Conservation (phyloP, 176 grass and related monocot genomes). For the Oryza glumipatula region DNA sequence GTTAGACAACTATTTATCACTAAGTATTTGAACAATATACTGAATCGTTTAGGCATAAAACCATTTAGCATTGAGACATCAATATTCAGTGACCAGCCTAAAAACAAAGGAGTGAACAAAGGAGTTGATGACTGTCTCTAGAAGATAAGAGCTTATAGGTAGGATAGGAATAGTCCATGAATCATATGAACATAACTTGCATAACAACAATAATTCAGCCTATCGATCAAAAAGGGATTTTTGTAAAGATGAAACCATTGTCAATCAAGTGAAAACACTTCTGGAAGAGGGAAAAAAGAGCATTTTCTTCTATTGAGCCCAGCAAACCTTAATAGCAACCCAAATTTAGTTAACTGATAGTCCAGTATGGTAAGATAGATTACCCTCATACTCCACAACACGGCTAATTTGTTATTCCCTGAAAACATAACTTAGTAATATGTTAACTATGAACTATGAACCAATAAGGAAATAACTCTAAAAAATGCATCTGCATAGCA, state of each 20-base stretch:
- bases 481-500: slow-evolving; percentile 1
- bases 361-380: background rate
- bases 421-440: background rate
- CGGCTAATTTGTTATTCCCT: background rate
- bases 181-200: slow-evolving; percentile 15
- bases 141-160: background rate
- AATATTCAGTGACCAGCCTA: background rate
- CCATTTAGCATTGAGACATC: background rate
- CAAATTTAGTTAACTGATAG: background rate
- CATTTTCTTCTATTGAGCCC: background rate
- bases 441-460: background rate
- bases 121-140: background rate
- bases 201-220: background rate
- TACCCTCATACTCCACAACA: background rate
- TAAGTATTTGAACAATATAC: background rate
- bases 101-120: slow-evolving; percentile 6
- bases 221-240: background rate
- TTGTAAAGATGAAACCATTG: slow-evolving; percentile 5
- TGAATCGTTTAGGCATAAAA: background rate
- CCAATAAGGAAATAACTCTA: background rate
- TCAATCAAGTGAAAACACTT: slow-evolving; percentile 4
- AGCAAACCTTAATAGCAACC: background rate
- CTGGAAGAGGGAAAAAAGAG: background rate
- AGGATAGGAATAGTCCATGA: background rate
- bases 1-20: background rate